Conservation (phyloP, 768 basidiomycete genomes). For the Tulasnella sp. region DNA sequence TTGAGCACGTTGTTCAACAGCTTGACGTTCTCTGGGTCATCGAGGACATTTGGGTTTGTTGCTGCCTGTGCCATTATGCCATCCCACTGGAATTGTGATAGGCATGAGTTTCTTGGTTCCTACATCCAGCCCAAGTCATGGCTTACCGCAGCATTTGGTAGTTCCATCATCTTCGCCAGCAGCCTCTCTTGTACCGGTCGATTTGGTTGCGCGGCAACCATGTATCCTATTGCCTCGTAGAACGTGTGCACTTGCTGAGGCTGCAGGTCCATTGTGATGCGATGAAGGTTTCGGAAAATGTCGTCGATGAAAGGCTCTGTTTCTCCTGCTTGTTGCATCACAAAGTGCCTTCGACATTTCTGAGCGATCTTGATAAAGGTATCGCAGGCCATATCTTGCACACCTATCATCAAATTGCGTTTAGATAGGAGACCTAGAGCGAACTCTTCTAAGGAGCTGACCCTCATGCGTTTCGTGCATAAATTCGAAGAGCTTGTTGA, state of each 20-base stretch:
- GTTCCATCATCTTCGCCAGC: constrained; percentile 89
- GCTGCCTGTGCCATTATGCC: constrained; percentile 92
- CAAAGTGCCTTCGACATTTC: constrained; percentile 95
- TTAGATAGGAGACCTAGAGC: background rate
- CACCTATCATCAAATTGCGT: constrained; percentile 41
- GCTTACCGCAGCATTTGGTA: constrained; percentile 90
- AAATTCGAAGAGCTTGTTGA: constrained; percentile 99
- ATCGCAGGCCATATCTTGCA: constrained; percentile 99
- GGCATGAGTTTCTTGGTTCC: background rate
- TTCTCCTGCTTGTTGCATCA: constrained; percentile 97
- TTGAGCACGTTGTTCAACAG: constrained; percentile 94
- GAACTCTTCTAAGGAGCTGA: constrained; percentile 24
- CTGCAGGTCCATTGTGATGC: constrained; percentile 88
- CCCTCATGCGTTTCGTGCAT: constrained; percentile 99
- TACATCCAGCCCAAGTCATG: background rate
- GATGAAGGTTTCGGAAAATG: constrained; percentile 79
- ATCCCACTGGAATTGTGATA: constrained; percentile 61
- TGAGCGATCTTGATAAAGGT: constrained; percentile 99
- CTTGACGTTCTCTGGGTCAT: constrained; percentile 88
- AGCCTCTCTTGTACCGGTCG: constrained; percentile 93
- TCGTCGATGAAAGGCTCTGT: constrained; percentile 97
- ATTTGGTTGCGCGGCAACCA: constrained; percentile 98
- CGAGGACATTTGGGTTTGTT: constrained; percentile 82
- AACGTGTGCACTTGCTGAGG: constrained; percentile 98
- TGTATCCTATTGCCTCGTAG: constrained; percentile 98